Conservation (phyloP, 2,329 filamentous ascomycete genomes). For the Tricladium varicosporioides region DNA sequence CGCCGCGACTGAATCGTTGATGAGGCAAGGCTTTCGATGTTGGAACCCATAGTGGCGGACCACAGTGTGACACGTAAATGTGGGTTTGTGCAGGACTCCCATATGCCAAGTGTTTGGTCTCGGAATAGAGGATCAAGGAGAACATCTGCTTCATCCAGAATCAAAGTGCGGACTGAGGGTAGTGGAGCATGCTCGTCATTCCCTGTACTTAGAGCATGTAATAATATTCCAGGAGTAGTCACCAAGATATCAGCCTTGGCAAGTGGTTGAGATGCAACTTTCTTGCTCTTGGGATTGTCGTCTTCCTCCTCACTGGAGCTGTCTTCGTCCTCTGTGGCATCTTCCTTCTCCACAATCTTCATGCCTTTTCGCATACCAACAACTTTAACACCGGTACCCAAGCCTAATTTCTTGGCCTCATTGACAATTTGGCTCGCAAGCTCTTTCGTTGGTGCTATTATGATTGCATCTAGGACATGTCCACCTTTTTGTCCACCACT, state of each 20-base stretch:
- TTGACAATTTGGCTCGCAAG: slow-evolving; percentile 77
- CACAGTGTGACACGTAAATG: slow-evolving; percentile 77
- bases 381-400: slow-evolving; percentile 75
- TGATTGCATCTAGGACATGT: slow-evolving; percentile 61
- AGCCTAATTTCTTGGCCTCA: slow-evolving; percentile 79
- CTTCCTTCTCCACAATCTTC: slow-evolving; percentile 52
- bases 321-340: slow-evolving; percentile 28
- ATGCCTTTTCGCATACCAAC: slow-evolving; percentile 85
- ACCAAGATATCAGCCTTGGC: slow-evolving; percentile 79
- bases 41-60: slow-evolving; percentile 97
- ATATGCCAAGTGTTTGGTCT: slow-evolving; percentile 82
- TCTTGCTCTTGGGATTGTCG: slow-evolving; percentile 36
- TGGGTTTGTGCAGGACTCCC: slow-evolving; percentile 71
- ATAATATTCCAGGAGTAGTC: slow-evolving; percentile 74
- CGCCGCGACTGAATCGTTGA: slow-evolving; percentile 61
- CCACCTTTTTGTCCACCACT: slow-evolving; percentile 37
- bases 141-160: slow-evolving; percentile 94
- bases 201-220: slow-evolving; percentile 65
- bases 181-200: slow-evolving; percentile 47
- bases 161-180: slow-evolving; percentile 67
- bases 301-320: slow-evolving; percentile 33
- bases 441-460: slow-evolving; percentile 77
- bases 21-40: slow-evolving; percentile 75
- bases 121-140: slow-evolving; percentile 88
- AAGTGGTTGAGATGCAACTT: slow-evolving; percentile 42